Evolutionary conservation across 2,329 filamentous ascomycete species (phyloP).

Genomic region (Aschersonia sp.): DNA sequence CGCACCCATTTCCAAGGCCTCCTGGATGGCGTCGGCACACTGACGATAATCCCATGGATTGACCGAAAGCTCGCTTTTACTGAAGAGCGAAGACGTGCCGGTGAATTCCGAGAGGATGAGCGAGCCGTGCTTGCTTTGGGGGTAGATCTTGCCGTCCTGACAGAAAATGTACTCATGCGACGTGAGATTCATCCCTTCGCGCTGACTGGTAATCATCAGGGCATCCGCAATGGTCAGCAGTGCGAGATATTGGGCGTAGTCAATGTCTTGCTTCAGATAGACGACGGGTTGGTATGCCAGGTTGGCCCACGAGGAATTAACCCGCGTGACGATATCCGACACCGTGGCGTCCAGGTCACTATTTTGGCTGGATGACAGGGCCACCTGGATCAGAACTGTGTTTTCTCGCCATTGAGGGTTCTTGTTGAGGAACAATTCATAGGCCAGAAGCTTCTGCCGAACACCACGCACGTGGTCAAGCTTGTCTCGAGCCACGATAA

Average conservation of each 20-base stretch:
- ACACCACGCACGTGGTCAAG: conserved; percentile 86
- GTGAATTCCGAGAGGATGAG: conserved; percentile 93
- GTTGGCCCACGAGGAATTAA: conserved; percentile 84
- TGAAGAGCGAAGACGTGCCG: conserved; percentile 76
- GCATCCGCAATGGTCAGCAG: conserved; percentile 80
- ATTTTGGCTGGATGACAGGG: conserved; percentile 79
- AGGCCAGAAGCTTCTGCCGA: conserved; percentile 81
- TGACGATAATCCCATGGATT: conserved; percentile 93
- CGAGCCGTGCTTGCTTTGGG: conserved; percentile 68
- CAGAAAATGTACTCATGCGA: conserved; percentile 90
- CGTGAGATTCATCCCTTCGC: conserved; percentile 94
- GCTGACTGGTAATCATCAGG: conserved; percentile 86
- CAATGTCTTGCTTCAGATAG: conserved; percentile 89
- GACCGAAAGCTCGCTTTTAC: conserved; percentile 65
- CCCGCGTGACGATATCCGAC: conserved; percentile 84
- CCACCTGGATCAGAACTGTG: conserved; percentile 86
- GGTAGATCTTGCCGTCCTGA: conserved; percentile 62
- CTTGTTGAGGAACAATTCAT: conserved; percentile 86
- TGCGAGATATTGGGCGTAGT: conserved; percentile 85
- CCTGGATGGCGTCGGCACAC: conserved; percentile 73
- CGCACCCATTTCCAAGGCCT: conserved; percentile 64
- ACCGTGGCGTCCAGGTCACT: conserved; percentile 76
- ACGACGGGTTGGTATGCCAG: conserved; percentile 85
- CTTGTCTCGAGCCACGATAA: conserved; percentile 90
- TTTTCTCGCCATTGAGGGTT: conserved; percentile 81